Percentiles rank a stretch among this genome's conserved stretches.
phyloP scores from a whole-genome alignment of 1,284 basidiomycete species.

The Rhizoctonia solani region DNA sequence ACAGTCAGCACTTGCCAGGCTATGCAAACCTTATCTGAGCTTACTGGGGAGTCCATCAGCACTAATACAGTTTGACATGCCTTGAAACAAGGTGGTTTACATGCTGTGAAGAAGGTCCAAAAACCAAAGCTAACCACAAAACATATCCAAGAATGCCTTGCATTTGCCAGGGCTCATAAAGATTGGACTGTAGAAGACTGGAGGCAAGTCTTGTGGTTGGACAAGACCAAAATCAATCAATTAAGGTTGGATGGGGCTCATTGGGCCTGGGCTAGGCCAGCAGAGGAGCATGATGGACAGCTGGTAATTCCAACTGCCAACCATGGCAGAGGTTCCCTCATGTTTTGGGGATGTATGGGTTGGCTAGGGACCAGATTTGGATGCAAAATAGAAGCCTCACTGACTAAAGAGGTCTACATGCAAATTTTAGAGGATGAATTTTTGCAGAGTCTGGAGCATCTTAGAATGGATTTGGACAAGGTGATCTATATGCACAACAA shows the following conservation, averaged over 20 bases:
- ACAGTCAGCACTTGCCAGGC: background rate
- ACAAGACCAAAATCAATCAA: too few species aligned
- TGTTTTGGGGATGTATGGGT: too few species aligned
- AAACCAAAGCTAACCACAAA: conserved; percentile 8
- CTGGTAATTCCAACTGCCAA: background rate
- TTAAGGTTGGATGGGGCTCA: conserved; percentile 8
- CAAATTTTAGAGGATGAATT: conserved; percentile 13
- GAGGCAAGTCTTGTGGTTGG: too few species aligned
- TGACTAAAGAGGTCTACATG: background rate
- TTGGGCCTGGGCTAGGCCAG: background rate
- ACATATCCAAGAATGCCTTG: too few species aligned
- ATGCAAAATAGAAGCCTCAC: background rate
- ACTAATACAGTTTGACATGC: conserved; percentile 6
- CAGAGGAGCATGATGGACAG: background rate
- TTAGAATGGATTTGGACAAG: background rate
- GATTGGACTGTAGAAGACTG: too few species aligned
- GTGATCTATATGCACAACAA: background rate
- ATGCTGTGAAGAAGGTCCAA: conserved; percentile 4
- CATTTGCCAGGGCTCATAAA: too few species aligned
- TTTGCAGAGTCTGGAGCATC: background rate
- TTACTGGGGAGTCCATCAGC: conserved; percentile 10
- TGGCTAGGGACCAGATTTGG: background rate
- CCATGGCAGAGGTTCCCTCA: conserved; percentile 11
- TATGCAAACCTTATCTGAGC: background rate
- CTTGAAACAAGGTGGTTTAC: conserved; percentile 1